phyloP scores from a whole-genome alignment of 1,139 yeast genomes.

The Geotrichum restrictum region DNA sequence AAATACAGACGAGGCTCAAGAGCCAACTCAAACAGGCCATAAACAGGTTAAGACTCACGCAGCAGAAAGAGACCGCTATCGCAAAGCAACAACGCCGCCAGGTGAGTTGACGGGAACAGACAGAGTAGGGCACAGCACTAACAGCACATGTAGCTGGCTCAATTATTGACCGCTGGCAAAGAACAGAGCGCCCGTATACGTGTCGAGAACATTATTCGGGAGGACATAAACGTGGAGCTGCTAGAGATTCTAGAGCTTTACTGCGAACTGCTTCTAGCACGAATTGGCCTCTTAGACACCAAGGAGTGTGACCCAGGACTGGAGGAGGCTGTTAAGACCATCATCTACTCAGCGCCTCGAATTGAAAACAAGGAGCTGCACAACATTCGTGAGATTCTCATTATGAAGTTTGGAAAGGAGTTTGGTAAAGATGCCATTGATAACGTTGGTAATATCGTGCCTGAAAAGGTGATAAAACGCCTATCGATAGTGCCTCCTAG shows the following conservation, averaged over 20 bases:
- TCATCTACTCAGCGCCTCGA: constrained; percentile 66
- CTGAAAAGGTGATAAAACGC: constrained; percentile 60
- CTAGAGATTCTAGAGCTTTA: constrained; percentile 77
- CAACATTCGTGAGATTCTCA: constrained; percentile 58
- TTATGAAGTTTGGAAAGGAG: constrained; percentile 60
- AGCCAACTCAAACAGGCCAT: constrained; percentile 77
- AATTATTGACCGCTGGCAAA: constrained; percentile 62
- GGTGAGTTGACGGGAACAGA: no score
- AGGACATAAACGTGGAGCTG: constrained; percentile 77
- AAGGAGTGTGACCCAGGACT: constrained; percentile 58
- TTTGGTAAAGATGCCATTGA: constrained; percentile 62
- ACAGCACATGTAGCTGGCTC: constrained; percentile 49
- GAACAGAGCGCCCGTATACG: constrained; percentile 81
- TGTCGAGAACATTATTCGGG: constrained; percentile 80
- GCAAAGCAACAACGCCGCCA: constrained; percentile 76
- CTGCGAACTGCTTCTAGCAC: constrained; percentile 76
- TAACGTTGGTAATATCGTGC: constrained; percentile 53
- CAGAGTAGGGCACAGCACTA: no score
- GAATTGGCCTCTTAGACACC: constrained; percentile 55
- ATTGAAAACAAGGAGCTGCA: constrained; percentile 73
- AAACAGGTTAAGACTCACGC: constrained; percentile 71
- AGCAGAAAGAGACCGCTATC: constrained; percentile 75
- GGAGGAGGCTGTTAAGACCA: constrained; percentile 68
- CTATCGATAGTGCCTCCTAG: constrained; percentile 68
- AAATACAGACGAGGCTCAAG: constrained; percentile 48